Percentiles rank a stretch among this genome's conserved stretches.
Evolutionary conservation across 2,329 filamentous ascomycete genomes (phyloP).

Genomic region (Fusarium sp.): DNA sequence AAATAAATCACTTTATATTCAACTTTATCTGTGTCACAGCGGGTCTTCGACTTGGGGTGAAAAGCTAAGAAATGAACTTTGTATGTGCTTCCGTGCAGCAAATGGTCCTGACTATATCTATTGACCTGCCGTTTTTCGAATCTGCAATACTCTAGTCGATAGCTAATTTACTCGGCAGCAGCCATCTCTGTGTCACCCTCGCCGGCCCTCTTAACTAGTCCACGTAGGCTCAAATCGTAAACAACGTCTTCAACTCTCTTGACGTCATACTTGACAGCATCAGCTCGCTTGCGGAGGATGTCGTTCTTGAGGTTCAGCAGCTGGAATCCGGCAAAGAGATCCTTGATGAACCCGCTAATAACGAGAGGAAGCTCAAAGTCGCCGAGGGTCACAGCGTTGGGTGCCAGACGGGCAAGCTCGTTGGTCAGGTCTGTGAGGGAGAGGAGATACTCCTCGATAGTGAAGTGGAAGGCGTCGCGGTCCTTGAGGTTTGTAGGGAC

Average conservation of each 20-base stretch:
- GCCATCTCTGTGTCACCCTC: conserved; percentile 56
- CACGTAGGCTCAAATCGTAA: conserved; percentile 91
- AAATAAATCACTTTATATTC: conserved; percentile 26
- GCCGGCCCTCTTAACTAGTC: conserved; percentile 72
- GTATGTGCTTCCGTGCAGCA: neutral
- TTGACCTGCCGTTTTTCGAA: neutral
- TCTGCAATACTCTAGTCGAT: neutral
- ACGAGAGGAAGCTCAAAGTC: conserved; percentile 87
- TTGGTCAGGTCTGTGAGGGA: conserved; percentile 88
- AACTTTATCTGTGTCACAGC: neutral
- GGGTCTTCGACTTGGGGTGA: neutral
- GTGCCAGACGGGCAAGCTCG: conserved; percentile 89
- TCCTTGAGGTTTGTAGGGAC: conserved; percentile 94
- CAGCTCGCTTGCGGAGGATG: conserved; percentile 84
- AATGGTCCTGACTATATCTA: neutral
- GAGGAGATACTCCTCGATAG: conserved; percentile 96
- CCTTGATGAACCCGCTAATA: conserved; percentile 94
- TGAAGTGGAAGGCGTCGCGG: conserved; percentile 90
- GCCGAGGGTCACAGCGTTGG: conserved; percentile 90
- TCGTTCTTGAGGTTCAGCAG: conserved; percentile 98
- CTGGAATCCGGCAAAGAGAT: conserved; percentile 95
- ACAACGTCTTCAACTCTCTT: conserved; percentile 99
- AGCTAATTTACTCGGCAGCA: conserved; percentile 44
- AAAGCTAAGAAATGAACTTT: neutral
- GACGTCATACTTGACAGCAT: conserved; percentile 96